Conservation (phyloP, 805 yeast genomes). For the Myxozyma neglecta region DNA sequence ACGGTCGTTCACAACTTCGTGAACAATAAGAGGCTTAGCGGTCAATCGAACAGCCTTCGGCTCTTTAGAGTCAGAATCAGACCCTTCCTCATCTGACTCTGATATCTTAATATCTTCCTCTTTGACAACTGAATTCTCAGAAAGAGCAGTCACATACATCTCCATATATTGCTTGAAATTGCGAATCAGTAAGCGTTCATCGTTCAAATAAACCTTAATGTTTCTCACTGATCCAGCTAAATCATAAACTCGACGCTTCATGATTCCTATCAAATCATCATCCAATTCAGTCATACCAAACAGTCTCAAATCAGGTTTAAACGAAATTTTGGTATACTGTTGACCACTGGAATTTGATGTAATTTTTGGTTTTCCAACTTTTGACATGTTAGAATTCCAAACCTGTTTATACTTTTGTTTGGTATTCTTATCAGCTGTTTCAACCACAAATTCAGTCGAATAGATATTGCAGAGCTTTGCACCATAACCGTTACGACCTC, state of each 20-base stretch:
- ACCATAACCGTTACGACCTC: conserved; percentile 98
- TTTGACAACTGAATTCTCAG: conserved; percentile 26
- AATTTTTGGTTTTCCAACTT: conserved; percentile 73
- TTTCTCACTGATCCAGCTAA: conserved; percentile 90
- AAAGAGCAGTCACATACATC: conserved; percentile 78
- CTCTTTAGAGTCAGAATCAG: conserved; percentile 43
- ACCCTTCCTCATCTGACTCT: conserved; percentile 37
- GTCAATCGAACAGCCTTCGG: conserved; percentile 40
- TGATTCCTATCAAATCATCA: conserved; percentile 75
- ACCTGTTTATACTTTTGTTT: conserved; percentile 70
- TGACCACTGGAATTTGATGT: conserved; percentile 52
- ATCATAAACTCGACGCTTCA: conserved; percentile 93
- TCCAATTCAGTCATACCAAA: conserved; percentile 86
- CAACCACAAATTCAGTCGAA: conserved; percentile 80
- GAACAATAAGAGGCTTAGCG: conserved; percentile 46
- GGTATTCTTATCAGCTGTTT: conserved; percentile 75
- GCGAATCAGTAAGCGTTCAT: conserved; percentile 63
- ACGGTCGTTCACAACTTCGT: conserved; percentile 76
- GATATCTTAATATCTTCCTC: conserved; percentile 44
- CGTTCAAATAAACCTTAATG: conserved; percentile 74
- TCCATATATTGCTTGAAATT: conserved; percentile 87
- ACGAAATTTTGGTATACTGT: conserved; percentile 84
- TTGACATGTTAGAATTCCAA: conserved; percentile 86
- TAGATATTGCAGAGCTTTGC: conserved; percentile 96
- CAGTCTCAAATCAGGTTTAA: conserved; percentile 80